phyloP scores from a whole-genome alignment of 1,139 yeast genomes.

The Diutina rugosa region DNA sequence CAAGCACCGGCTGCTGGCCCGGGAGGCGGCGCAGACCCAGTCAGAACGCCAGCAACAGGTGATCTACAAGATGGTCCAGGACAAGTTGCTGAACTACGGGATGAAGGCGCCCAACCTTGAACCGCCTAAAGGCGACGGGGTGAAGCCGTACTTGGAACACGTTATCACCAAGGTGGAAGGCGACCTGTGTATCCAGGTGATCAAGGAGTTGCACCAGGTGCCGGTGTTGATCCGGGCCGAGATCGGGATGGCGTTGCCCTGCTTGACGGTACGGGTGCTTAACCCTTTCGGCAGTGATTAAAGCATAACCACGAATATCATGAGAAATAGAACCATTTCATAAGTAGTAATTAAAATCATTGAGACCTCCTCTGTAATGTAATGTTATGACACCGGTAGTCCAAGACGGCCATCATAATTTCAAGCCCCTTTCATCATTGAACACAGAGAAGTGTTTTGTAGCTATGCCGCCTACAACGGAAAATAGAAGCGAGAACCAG shows the following conservation, averaged over 20 bases:
- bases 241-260: conserved; percentile 89
- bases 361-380: neutral
- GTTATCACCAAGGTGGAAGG: conserved; percentile 51
- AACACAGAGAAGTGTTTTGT: no score
- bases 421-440: no score
- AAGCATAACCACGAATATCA: neutral
- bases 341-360: neutral
- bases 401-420: no score
- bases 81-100: conserved; percentile 36
- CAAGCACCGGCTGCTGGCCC: conserved; percentile 62
- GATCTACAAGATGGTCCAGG: conserved; percentile 11
- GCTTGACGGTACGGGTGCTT: conserved; percentile 84
- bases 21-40: conserved; percentile 53
- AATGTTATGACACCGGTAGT: no score
- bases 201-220: conserved; percentile 61
- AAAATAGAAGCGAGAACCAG: no score
- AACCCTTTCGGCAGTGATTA: conserved; percentile 54
- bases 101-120: conserved; percentile 39
- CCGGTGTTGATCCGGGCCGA: conserved; percentile 87
- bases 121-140: conserved; percentile 14
- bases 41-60: conserved; percentile 21
- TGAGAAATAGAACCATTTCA: neutral
- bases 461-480: no score
- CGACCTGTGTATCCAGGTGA: conserved; percentile 60
- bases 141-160: conserved; percentile 44